phyloP scores from a whole-genome alignment of 768 basidiomycete species.

The Clavaria fumosa region DNA sequence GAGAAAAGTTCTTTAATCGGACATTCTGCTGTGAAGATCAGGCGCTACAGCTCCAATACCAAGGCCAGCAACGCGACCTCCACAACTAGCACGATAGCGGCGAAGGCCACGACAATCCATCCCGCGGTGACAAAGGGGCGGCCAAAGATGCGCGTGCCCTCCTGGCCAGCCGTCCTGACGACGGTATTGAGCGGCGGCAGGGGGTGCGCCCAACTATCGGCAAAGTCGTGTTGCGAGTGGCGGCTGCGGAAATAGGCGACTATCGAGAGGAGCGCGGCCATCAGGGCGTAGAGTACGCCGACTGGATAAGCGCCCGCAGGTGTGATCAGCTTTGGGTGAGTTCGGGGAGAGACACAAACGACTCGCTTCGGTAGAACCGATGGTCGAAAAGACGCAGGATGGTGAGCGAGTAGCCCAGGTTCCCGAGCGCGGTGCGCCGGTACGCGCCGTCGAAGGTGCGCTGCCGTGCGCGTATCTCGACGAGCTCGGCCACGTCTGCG shows the following conservation, averaged over 20 bases:
- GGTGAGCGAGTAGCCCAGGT: conserved; percentile 57
- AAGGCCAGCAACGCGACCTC: conserved; percentile 55
- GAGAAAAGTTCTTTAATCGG: too few species aligned
- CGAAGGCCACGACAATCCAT: conserved; percentile 50
- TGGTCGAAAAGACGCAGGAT: conserved; percentile 68
- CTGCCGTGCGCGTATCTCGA: conserved; percentile 65
- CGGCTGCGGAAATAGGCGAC: conserved; percentile 44
- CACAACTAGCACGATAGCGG: conserved; percentile 41
- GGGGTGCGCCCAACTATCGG: conserved; percentile 33
- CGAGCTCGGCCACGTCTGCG: conserved; percentile 41
- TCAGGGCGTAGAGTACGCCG: conserved; percentile 47
- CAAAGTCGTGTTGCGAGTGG: conserved; percentile 62
- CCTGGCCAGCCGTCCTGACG: too few species aligned
- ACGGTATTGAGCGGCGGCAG: conserved; percentile 33
- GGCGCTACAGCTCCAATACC: conserved; percentile 31
- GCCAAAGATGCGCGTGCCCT: conserved; percentile 49
- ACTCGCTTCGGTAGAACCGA: conserved; percentile 58
- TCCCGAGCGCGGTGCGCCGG: conserved; percentile 55
- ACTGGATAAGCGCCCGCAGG: too few species aligned
- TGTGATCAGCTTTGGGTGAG: background rate
- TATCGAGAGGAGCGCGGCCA: conserved; percentile 45
- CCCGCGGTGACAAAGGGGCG: conserved; percentile 71
- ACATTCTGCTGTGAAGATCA: too few species aligned
- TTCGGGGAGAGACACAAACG: background rate
- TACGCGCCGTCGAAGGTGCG: conserved; percentile 79